Conservation (phyloP, 2,329 filamentous ascomycete species). For the Penicillium occitanis region DNA sequence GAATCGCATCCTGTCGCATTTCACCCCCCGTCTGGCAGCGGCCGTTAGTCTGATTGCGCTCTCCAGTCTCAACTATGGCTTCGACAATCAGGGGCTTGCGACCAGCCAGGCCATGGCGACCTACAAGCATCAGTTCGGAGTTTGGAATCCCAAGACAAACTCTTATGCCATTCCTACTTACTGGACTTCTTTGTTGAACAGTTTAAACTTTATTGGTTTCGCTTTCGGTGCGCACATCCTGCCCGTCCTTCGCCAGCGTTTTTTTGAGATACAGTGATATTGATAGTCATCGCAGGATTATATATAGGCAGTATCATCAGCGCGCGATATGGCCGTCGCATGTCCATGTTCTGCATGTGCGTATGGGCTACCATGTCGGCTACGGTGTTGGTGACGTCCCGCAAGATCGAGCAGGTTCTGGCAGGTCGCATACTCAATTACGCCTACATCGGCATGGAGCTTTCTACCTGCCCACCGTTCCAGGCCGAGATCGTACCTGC, state of each 20-base stretch:
- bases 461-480: slow-evolving; percentile 21
- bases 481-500: slow-evolving; percentile 21
- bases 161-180: slow-evolving; percentile 32
- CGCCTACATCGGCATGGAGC: slow-evolving; percentile 21
- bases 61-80: slow-evolving; percentile 43
- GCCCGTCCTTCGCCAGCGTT: background rate
- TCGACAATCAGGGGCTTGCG: slow-evolving; percentile 42
- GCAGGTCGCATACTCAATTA: slow-evolving; percentile 21
- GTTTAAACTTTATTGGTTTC: slow-evolving; percentile 39
- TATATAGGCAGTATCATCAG: slow-evolving; percentile 19
- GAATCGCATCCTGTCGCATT: slow-evolving; percentile 19
- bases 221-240: slow-evolving; percentile 28
- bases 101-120: slow-evolving; percentile 42
- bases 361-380: slow-evolving; percentile 20
- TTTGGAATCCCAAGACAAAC: slow-evolving; percentile 26
- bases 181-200: slow-evolving; percentile 41
- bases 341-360: slow-evolving; percentile 22
- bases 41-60: slow-evolving; percentile 35
- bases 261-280: background rate
- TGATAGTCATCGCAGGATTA: slow-evolving; percentile 10
- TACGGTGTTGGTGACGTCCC: slow-evolving; percentile 16
- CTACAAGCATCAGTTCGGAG: slow-evolving; percentile 38
- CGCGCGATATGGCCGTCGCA: slow-evolving; percentile 18
- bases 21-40: slow-evolving; percentile 18
- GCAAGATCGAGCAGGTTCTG: slow-evolving; percentile 18